These are phyloP conservation scores for Heliamphora pulchella DNA, from an alignment of 179 eudicot species.

Conservation along the genomic window DNA sequence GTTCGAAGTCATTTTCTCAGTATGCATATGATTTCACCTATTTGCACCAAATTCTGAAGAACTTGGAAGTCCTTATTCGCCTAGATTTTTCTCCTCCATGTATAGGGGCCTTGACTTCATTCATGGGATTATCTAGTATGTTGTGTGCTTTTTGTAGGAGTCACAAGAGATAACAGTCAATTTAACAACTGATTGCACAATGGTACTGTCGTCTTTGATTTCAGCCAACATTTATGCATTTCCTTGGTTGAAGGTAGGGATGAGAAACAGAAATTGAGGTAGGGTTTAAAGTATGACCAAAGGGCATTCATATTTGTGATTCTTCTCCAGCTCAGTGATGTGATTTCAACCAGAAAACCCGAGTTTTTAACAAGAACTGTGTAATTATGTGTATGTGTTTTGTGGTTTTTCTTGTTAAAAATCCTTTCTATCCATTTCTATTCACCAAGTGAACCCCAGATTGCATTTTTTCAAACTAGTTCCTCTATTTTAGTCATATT, in stretches of 20 bases:
- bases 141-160: not conserved
- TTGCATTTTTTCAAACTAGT: not conserved
- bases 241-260: not conserved
- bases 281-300: not conserved
- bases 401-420: constrained; percentile 1
- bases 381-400: not conserved
- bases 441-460: not conserved
- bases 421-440: not conserved
- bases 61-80: too few species aligned
- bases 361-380: not conserved
- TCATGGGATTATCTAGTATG: too few species aligned
- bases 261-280: not conserved
- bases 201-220: not conserved
- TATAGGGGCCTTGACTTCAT: too few species aligned
- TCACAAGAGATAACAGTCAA: not conserved
- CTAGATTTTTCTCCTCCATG: too few species aligned
- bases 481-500: not conserved
- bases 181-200: not conserved
- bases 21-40: too few species aligned
- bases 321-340: not conserved
- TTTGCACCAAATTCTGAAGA: too few species aligned
- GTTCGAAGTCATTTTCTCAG: too few species aligned
- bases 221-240: not conserved
- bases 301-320: not conserved
- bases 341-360: constrained; percentile 1